Percentiles rank a stretch among this genome's conserved stretches.
phyloP scores from a whole-genome alignment of 208 protist species.

The Sergeia podlipaevii region DNA sequence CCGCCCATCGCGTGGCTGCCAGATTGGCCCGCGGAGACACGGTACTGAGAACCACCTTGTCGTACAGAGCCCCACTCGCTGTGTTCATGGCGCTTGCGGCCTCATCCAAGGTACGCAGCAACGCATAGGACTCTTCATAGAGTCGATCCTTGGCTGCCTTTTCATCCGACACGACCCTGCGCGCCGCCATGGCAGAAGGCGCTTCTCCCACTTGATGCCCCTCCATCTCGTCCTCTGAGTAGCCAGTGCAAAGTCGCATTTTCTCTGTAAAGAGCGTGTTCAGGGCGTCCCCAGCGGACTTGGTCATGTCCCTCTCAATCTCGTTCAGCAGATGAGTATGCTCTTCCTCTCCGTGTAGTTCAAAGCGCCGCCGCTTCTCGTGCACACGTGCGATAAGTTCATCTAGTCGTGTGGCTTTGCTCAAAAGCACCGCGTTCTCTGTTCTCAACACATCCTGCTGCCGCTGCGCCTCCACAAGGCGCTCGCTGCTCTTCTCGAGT shows the following conservation, averaged over 20 bases:
- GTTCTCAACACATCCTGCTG: constrained; percentile 17
- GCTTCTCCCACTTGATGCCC: constrained; percentile 17
- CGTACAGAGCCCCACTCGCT: constrained; percentile 63
- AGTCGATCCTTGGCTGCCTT: constrained; percentile 35
- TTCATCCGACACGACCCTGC: constrained; percentile 38
- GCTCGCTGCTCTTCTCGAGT: constrained; percentile 17
- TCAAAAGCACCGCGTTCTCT: constrained; percentile 33
- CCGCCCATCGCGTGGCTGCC: constrained; percentile 61
- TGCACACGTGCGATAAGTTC: constrained; percentile 60
- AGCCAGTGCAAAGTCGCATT: too few species aligned
- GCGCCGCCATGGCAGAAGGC: constrained; percentile 36
- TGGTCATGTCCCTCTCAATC: constrained; percentile 59
- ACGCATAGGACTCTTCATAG: constrained; percentile 54
- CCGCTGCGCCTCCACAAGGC: constrained; percentile 11
- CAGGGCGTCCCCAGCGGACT: constrained; percentile 43
- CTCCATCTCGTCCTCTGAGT: not conserved
- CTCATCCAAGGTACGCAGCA: constrained; percentile 46
- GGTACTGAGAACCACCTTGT: constrained; percentile 46
- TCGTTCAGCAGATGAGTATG: constrained; percentile 57
- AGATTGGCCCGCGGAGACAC: constrained; percentile 49
- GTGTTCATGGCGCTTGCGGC: constrained; percentile 45
- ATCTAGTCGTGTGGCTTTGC: constrained; percentile 69
- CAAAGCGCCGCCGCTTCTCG: constrained; percentile 51
- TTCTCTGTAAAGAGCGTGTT: constrained; percentile 32
- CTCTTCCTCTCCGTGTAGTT: constrained; percentile 43